Evolutionary conservation across 2,329 filamentous ascomycete genomes (phyloP).

Genomic region (Macrophomina pseudophaseolina): DNA sequence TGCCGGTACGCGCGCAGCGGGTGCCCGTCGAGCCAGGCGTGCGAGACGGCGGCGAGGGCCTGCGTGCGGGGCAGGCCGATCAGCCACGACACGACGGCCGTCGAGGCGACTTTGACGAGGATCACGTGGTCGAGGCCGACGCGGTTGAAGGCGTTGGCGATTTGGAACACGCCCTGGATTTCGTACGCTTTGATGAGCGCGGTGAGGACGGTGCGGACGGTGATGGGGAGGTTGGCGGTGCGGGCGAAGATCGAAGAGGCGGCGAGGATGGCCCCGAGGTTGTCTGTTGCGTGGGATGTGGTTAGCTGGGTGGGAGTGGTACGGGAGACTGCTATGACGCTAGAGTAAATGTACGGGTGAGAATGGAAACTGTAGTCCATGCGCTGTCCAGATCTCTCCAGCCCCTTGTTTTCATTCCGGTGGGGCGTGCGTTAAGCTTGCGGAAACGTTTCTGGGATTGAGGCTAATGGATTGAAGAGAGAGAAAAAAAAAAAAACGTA

Average conservation of each 20-base stretch:
- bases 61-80: slow-evolving; percentile 86
- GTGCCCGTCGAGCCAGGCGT: slow-evolving; percentile 98
- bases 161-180: slow-evolving; percentile 94
- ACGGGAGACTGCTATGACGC: no score
- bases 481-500: slow-evolving; percentile 37
- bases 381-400: no score
- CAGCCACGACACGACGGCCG: slow-evolving; percentile 94
- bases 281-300: slow-evolving; percentile 60
- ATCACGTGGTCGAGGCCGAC: slow-evolving; percentile 98
- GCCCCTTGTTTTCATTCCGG: no score
- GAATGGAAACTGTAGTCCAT: no score
- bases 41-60: slow-evolving; percentile 92
- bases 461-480: no score
- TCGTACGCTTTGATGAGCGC: slow-evolving; percentile 99
- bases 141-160: slow-evolving; percentile 99
- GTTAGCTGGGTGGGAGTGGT: no score
- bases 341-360: no score
- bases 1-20: slow-evolving; percentile 95
- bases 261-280: slow-evolving; percentile 93
- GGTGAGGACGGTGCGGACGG: slow-evolving; percentile 80
- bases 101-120: slow-evolving; percentile 94
- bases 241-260: slow-evolving; percentile 97
- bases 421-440: no score
- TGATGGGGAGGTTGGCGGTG: slow-evolving; percentile 85
- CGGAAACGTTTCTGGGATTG: no score